Base-by-base conservation (phyloP, 2,329 filamentous ascomycete genomes). In the Golovinomyces cichoracearum region DNA sequence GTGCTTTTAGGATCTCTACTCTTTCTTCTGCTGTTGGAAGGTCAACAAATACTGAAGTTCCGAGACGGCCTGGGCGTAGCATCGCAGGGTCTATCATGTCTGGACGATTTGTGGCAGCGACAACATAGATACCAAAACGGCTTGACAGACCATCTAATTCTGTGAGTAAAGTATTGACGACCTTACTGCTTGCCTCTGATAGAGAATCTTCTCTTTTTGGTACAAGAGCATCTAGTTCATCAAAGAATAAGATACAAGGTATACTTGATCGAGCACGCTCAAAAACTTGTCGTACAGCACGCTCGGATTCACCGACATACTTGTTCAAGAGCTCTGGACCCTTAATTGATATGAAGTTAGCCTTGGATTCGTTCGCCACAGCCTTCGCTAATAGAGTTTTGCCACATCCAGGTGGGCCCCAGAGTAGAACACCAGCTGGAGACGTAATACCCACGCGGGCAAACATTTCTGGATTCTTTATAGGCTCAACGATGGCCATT, bases 281-380 rank as follows among this genome's bases (percentile, higher is more conserved):
- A 63, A 98, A 98, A 0, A 95, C 80, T 61, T 93, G 84, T 21
- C 90, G 78, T 1, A 98, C 81, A 0, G 86, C 83, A 10, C 88
- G 80, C 65, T 98, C 90, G 5, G 83, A 92, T 64, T 98, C 90
- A 55, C 90, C 90, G 9, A 98, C 86, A 61, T 88, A 98, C 64
- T 95, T 98, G 68, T 95, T 95, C 42, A 98, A 72, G 9, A 98
- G 69, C 62, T 98, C 90, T 0, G 90, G 90, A 0, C 90, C 90
- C 63, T 94, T 94, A 64, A 98, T 84, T 48, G 84, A 85, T 63
- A 98, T 98, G 67, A 98, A 98, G 63, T 93, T 95, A 45, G 90
- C 90, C 62, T 88, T 84, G 6, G 82, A 86, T 61, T 93, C 85
- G 62, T 93, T 93, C 49, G 90, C 90, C 4, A 94, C 85, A 3